Evolutionary conservation across 176 grass and related monocot species (phyloP), one percentile per base, ranked within the genome.

Genomic region (Zea mays): DNA sequence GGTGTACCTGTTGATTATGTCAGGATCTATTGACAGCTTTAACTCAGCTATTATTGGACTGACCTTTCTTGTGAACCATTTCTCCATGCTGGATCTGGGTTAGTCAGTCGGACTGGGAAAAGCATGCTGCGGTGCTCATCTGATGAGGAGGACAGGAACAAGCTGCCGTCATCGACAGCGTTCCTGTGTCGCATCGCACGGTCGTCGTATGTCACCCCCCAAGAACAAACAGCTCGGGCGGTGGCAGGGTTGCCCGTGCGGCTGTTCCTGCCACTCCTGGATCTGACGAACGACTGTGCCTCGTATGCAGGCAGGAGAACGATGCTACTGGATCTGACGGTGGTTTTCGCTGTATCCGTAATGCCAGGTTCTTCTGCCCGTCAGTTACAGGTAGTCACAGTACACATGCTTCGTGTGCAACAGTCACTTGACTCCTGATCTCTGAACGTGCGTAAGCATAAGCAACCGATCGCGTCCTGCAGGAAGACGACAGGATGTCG

Each of bases 1-100:
- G 38, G 19, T 76, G 74, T 74, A 67, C 43, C 33, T 17, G 46
- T 80, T 69, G 60, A 64, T 71, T 67, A 60, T 47, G 74, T 35
- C 6, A 69, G 55, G 33, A 33, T n/a, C n/a, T n/a, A n/a, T 68
- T 21, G n/a, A 11, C 4, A 12, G 9, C 21, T 68, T 62, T 62
- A 62, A 35, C 59, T 62, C 21, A 8, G 8, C 16, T 61, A 27
- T 57, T 39, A 14, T 57, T 39, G 35, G 20, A 73, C 4, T 39
- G 47, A 13, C 50, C 27, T n/a, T 75, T 60, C 19, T 60, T 60
- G 52, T 42, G 39, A 33, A 33, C n/a, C 5, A 0, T 20, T n/a
- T 16, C 14, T 16, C 16, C 9, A 0, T 37, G 14, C 5, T 17
- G 46, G 27, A 77, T 64, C 17, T 27, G 27, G 27, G 27, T 27